These are phyloP conservation scores for Carex littledalei DNA, from an alignment of 176 grass and related monocot species.

Conservation along the genomic window DNA sequence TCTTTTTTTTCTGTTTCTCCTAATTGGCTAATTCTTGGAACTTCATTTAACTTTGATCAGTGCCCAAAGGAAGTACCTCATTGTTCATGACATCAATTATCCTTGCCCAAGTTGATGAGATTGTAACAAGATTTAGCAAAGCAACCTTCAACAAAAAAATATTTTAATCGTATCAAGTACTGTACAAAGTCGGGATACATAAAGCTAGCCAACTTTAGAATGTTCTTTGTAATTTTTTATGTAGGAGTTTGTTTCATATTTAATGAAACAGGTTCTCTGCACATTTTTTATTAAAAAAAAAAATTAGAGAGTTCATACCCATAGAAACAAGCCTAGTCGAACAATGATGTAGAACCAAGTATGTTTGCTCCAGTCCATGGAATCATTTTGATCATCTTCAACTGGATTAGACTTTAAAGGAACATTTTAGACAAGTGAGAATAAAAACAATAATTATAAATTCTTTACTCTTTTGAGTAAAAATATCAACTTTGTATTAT, in stretches of 20 bases:
- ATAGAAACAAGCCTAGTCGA: slow-evolving; percentile 79
- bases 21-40: neutral
- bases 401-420: slow-evolving; percentile 29
- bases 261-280: too few species aligned
- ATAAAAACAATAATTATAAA: neutral
- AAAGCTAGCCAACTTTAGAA: slow-evolving; percentile 7
- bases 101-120: slow-evolving; percentile 92
- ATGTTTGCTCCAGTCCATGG: slow-evolving; percentile 51
- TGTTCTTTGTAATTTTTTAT: neutral
- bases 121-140: slow-evolving; percentile 92
- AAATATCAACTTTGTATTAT: neutral
- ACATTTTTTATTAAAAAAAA: too few species aligned
- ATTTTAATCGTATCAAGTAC: slow-evolving; percentile 7
- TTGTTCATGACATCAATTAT: slow-evolving; percentile 95
- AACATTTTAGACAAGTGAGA: neutral
- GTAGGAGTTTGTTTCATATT: too few species aligned
- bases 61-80: slow-evolving; percentile 46
- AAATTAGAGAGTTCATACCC: slow-evolving; percentile 39
- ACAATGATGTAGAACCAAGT: slow-evolving; percentile 76
- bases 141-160: slow-evolving; percentile 52
- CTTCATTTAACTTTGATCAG: neutral
- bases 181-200: neutral
- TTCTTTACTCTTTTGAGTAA: neutral
- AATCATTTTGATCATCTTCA: slow-evolving; percentile 37
- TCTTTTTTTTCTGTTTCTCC: neutral